Evolutionary conservation across 1,284 basidiomycete species (phyloP).

Genomic region (Trichosporon sp.): DNA sequence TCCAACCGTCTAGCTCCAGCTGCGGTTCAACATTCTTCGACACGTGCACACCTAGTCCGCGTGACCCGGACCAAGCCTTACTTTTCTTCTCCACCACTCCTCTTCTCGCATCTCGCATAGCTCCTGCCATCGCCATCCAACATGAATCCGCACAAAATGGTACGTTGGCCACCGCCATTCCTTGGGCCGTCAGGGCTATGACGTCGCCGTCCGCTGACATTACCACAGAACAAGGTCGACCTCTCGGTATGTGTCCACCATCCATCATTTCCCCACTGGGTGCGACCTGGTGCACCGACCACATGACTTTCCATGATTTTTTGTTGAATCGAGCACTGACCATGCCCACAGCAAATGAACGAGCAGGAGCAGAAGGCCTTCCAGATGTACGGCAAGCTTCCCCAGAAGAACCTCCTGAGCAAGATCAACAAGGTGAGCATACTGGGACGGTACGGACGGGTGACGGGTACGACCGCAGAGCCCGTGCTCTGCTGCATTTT

Average conservation of each 20-base stretch:
- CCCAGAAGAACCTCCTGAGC: constrained; percentile 82
- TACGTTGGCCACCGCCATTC: not conserved
- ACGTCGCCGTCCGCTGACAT: constrained; percentile 9
- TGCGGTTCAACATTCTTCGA: not conserved
- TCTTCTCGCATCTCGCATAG: constrained; percentile 1
- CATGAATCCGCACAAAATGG: constrained; percentile 48
- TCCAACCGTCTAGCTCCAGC: not conserved
- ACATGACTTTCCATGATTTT: not conserved
- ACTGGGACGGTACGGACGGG: constrained; percentile 20
- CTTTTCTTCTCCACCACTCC: not conserved
- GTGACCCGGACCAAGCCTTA: not conserved
- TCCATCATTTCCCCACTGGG: not conserved
- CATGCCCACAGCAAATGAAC: constrained; percentile 62
- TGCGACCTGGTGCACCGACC: not conserved
- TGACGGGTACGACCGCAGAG: not conserved
- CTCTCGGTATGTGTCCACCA: constrained; percentile 37
- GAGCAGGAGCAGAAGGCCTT: constrained; percentile 93
- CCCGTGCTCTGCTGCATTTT: not conserved
- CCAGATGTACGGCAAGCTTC: constrained; percentile 89
- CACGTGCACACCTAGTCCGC: constrained; percentile 1
- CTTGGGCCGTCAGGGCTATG: not conserved
- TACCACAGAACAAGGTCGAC: constrained; percentile 48
- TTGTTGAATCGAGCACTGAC: not conserved
- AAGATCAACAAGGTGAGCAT: constrained; percentile 83
- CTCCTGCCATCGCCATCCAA: constrained; percentile 12